Evolutionary conservation across 169 alveolate genomes (phyloP), one percentile per base, ranked within the genome.

Genomic region (Cryptosporidium viatorum): DNA sequence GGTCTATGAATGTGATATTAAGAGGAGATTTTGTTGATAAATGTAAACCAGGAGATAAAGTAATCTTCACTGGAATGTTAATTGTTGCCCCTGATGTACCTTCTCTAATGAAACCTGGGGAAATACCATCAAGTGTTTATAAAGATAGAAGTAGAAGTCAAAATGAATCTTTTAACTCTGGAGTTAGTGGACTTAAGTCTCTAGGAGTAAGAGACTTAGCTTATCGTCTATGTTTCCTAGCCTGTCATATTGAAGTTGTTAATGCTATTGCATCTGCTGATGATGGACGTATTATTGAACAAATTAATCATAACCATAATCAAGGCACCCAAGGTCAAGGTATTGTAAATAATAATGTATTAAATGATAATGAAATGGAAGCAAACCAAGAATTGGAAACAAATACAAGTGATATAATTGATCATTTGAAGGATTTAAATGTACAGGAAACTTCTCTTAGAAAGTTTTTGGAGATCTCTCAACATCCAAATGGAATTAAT

Each of bases 21-120:
- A 94, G 99, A 60, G 95, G 97, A 71, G 98, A 97, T 69, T 91
- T 96, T 60, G 99, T 97, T 26, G 99, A 97, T 91, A 86, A 93
- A 18, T 98, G 97, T 16, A 97, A 98, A 86, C 99, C 99, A 10
- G 99, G 99, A 35, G 99, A 98, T 92, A 94, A 96, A 58, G 95
- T 97, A 26, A 93, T 93, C 51, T 96, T 97, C 52, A 96, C 98
- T 41, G 99, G 99, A 45, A 93, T 97, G 41, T 92, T 98, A 52
- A 95, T 97, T 39, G 99, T 97, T 10, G 97, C 97, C n/a, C 99
- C 99, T 9, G 99, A 98, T 86, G 93, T 98, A 18, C 97, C 97
- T 9, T 93, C 98, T 39, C 94, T 98, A 62, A 86, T 96, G 85
- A 97, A 96, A 71, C 99, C 99, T 5, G 99, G 99, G 4, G 99